Base-by-base conservation (phyloP, 306 rosid genomes). In the Glycine soja region DNA sequence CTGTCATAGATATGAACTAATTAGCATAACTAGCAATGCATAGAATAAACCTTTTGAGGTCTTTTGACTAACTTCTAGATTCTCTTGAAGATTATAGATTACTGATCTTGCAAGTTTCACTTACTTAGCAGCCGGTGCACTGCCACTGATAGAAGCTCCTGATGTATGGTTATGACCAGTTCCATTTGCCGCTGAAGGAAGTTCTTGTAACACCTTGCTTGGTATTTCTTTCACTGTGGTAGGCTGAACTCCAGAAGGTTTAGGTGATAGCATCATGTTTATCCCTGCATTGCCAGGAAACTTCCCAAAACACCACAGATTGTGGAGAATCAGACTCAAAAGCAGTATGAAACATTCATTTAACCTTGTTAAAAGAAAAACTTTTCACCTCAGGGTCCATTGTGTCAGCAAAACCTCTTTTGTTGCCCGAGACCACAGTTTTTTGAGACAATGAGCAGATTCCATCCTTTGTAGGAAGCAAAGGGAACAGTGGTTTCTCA, bases 51-150 rank as follows among this genome's bases (percentile, higher is more conserved):
- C 57, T 8, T 81, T 6, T n/a, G 9, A 48, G 38, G 38, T 9
- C 8, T 56, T 54, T 5, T 13, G 30, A 47, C 30, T 18, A 32
- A 65, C 40, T 69, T 16, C 59, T 34, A 30, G 30, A 72, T 63
- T 52, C 19, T 56, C 36, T 7, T 3, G 19, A 54, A 38, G 58
- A 80, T 42, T 6, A 69, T 34, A 24, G 30, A 24, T 24, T 24
- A 24, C 30, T 24, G 16, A 72, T 30, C 63, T 70, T 54, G 64
- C 80, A 72, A 24, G 51, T 40, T 46, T 14, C 42, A 85, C 94
- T 85, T 84, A 93, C 95, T 91, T 91, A 56, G 97, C 81, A 83
- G 97, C 90, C 0, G 97, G 97, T 47, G 92, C 91, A 82, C 85
- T 86, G 48, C 72, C 82, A 75, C 62, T 85, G 86, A 80, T 82